Base-by-base conservation (phyloP, 75 land plant species). In the Pinus taeda region DNA sequence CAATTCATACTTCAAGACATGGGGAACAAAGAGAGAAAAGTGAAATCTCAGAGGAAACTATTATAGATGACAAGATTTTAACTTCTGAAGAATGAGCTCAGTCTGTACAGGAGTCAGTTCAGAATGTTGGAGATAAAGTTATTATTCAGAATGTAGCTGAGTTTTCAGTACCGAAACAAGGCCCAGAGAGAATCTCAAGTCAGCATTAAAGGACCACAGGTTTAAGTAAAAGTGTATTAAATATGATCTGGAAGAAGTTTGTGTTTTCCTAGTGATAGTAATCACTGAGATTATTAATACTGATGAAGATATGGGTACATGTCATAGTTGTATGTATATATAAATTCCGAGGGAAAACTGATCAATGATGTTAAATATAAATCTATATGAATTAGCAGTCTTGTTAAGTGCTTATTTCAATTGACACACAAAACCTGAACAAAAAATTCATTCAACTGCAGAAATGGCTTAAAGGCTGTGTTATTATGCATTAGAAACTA, bases 21-120 rank as follows among this genome's bases (percentile, higher is more conserved):
- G 74, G 15, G 20, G 74, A 72, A 53, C 29, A 72, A 53, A 18
- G 20, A n/a, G 74, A 42, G 55, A 55, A 22, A 55, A 72, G 74
- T 72, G 74, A 72, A 53, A 72, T 72, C 22, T 12, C 39, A 55
- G 74, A 72, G 57, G 74, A 45, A 53, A 22, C 74, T 49, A 9
- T 53, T 22, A 72, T 39, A 66, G 45, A 66, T 66, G 42, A 36
- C 15, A 66, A 37, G 4, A 37, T 15, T 37, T 15, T 15, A 18
- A 17, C 37, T 66, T 66, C 18, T 66, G 42, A 66, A 66, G 70
- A 33, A 6, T 4, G 70, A 36, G 66, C 36, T 42, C 45, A 5
- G 4, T 29, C 26, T 63, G 66, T 29, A 63, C 70, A 33, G 42
- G 37, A 66, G 70, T 66, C 70, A 66, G n/a, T 33, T 0, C 18